phyloP scores from a whole-genome alignment of 306 rosid genomes.

The Cajanus cajan region DNA sequence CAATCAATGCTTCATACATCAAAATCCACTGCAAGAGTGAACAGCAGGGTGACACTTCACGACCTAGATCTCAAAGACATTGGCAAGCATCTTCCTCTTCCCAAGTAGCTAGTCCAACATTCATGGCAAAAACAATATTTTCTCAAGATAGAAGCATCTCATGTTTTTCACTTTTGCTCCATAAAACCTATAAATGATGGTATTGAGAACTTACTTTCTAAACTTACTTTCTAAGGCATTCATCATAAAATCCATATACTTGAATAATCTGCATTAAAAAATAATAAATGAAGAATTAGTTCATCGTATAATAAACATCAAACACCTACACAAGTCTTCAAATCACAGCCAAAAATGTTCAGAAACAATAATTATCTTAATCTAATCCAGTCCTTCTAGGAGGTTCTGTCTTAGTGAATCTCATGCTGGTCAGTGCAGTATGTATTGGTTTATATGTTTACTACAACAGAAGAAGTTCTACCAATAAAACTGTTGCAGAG shows the following conservation, averaged over 20 bases:
- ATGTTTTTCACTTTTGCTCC: no score
- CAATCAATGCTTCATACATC: no score
- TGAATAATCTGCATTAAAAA: constrained; percentile 74
- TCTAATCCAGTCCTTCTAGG: constrained; percentile 34
- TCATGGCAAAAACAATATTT: no score
- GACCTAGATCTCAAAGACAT: no score
- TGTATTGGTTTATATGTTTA: neutral
- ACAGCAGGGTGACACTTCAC: no score
- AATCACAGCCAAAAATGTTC: neutral
- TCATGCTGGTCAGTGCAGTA: neutral
- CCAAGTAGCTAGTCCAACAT: no score
- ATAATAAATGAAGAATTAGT: constrained; percentile 32
- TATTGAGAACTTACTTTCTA: no score
- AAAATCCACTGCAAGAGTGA: no score
- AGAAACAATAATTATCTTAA: constrained; percentile 16
- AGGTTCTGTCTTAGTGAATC: constrained; percentile 37
- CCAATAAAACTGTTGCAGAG: neutral
- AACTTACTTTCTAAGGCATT: constrained; percentile 90
- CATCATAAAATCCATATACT: constrained; percentile 96
- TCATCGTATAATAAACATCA: neutral
- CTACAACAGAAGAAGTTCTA: neutral
- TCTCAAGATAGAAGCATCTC: no score
- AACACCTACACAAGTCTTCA: constrained; percentile 12
- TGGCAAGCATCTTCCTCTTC: no score
- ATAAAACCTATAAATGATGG: no score